phyloP scores from a whole-genome alignment of 1,284 basidiomycete genomes.

The Irpex rosettiformis region DNA sequence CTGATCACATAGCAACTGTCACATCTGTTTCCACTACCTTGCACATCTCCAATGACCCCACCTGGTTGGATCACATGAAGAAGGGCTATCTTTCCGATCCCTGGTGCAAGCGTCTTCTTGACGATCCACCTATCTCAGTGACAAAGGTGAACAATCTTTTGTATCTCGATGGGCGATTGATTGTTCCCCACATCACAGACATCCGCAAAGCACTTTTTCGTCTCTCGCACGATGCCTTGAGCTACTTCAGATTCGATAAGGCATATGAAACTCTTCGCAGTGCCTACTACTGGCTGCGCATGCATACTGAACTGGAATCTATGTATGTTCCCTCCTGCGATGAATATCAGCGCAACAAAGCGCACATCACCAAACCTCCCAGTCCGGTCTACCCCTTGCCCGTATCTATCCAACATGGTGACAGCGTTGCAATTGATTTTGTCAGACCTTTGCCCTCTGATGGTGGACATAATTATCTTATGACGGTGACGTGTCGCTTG shows the following conservation, averaged over 20 bases:
- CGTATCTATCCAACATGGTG: slow-evolving; percentile 18
- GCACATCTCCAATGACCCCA: background rate
- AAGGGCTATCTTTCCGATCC: background rate
- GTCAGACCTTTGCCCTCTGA: slow-evolving; percentile 27
- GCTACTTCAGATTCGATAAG: slow-evolving; percentile 24
- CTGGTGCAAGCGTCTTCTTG: background rate
- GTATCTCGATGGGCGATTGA: background rate
- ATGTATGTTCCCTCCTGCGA: slow-evolving; percentile 13
- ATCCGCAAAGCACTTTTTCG: background rate
- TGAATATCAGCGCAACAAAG: slow-evolving; percentile 16
- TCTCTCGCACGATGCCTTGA: background rate
- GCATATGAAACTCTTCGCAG: slow-evolving; percentile 13
- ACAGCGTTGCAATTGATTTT: slow-evolving; percentile 30
- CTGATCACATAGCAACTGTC: background rate
- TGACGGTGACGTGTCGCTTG: slow-evolving; percentile 14
- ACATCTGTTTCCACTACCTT: background rate
- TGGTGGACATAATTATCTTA: slow-evolving; percentile 13
- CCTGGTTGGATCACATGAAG: background rate
- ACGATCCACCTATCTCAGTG: background rate
- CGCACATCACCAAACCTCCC: slow-evolving; percentile 1
- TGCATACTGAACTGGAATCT: slow-evolving; percentile 13
- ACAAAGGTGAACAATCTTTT: background rate
- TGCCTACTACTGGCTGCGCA: slow-evolving; percentile 21
- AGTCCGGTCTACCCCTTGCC: slow-evolving; percentile 20
- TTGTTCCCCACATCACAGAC: background rate